Evolutionary conservation across 2,329 filamentous ascomycete species (phyloP), one percentile per base, ranked within the genome.

Genomic region (Cladobotryum mycophilum): DNA sequence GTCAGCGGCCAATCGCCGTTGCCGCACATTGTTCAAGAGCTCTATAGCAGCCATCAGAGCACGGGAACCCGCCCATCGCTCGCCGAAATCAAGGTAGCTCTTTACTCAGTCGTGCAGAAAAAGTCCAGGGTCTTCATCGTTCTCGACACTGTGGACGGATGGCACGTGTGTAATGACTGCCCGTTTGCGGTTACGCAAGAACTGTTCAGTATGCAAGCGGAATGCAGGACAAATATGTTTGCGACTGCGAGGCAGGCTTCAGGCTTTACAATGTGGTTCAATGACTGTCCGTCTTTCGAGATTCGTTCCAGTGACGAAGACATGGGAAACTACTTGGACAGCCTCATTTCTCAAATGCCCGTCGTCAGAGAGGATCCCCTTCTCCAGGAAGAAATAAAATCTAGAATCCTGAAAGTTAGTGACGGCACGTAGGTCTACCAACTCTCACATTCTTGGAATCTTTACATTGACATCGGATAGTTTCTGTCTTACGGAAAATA

Each of bases 401-500:
- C 22, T 8, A 25, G 7, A n/a, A 45, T 53, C 15, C 11, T 47
- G 3, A 33, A 18, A 8, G 33, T 43, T 7, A 36, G 34, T 33
- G 36, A 49, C 4, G 41, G 41, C 33, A 45, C 20, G 48, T 45
- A 37, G 18, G 15, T 36, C 36, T 30, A 30, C 14, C 13, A 14
- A 13, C 6, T 12, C 25, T 18, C 6, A 15, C 18, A 22, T 6
- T 3, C 2, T 15, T 13, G 12, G 14, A 13, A 38, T 5, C 2
- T 9, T 4, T 15, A 12, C 3, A 20, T 20, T 43, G 20, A 49
- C 22, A 3, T n/a, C 1, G 6, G 6, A 41, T 8, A 58, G 55
- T 49, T 61, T 61, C 35, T 48, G 59, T 5, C 51, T 60, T 4
- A 55, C 56, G 1, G 47, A 53, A 15, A 49, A 61, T 5, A 47